Conservation (phyloP, 306 rosid species). For the Medicago lupulina region DNA sequence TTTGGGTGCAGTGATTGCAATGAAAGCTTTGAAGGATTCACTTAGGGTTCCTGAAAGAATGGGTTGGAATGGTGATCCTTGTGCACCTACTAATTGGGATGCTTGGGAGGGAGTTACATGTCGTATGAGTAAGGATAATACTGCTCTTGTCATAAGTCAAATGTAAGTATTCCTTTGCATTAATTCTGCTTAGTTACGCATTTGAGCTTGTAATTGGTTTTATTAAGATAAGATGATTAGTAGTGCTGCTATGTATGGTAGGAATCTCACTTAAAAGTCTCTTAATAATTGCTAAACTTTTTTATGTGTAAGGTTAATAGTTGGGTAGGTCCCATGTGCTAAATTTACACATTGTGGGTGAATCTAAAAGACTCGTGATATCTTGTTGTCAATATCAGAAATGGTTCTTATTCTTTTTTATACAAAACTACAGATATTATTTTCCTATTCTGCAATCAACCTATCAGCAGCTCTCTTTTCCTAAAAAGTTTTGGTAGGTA, state of each 20-base stretch:
- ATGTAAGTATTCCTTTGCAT: constrained; percentile 64
- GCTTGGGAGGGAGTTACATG: constrained; percentile 99
- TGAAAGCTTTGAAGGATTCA: constrained; percentile 87
- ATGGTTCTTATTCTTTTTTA: constrained; percentile 36
- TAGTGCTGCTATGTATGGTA: not conserved
- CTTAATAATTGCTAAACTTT: constrained; percentile 31
- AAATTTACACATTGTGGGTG: constrained; percentile 7
- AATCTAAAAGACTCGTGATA: constrained; percentile 35
- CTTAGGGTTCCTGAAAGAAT: constrained; percentile 88
- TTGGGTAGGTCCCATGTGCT: constrained; percentile 36
- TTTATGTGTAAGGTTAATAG: constrained; percentile 29
- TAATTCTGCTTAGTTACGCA: constrained; percentile 27
- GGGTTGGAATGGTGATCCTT: constrained; percentile 99
- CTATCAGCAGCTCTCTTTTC: constrained; percentile 19
- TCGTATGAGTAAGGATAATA: constrained; percentile 59
- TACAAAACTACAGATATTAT: constrained; percentile 30
- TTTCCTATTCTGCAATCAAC: constrained; percentile 16
- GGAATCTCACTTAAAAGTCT: constrained; percentile 31
- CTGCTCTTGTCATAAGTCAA: constrained; percentile 74
- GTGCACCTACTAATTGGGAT: constrained; percentile 97
- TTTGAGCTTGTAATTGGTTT: constrained; percentile 32
- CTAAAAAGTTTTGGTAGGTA: constrained; percentile 26
- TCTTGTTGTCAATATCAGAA: constrained; percentile 23
- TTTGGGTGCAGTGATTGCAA: constrained; percentile 65
- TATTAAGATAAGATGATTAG: constrained; percentile 17